phyloP scores from a whole-genome alignment of 225 moss, liverwort and hornwort species.

The Lunularia cruciata region DNA sequence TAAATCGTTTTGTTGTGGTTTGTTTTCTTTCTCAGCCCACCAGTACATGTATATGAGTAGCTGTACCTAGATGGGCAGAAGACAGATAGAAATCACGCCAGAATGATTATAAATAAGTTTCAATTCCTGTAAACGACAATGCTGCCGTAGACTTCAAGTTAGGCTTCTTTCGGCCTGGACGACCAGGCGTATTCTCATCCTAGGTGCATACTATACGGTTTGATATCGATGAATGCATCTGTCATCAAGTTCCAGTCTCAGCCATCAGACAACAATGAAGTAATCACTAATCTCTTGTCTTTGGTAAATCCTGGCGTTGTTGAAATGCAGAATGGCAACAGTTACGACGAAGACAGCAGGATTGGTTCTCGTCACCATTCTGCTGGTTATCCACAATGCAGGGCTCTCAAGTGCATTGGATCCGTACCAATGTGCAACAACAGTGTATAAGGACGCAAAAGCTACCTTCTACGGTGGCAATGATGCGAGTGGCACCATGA shows the following conservation, averaged over 20 bases:
- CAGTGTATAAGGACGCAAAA: conserved; percentile 12
- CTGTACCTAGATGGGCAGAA: no score
- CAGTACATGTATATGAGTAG: no score
- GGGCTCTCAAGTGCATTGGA: conserved; percentile 1
- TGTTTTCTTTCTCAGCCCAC: no score
- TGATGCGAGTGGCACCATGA: conserved; percentile 20
- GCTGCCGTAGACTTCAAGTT: no score
- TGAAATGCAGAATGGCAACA: conserved; percentile 7
- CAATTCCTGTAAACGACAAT: no score
- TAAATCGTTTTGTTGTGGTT: no score
- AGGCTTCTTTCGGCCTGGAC: no score
- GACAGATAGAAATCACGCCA: no score
- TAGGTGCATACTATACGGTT: no score
- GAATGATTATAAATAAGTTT: no score
- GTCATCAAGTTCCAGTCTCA: not conserved
- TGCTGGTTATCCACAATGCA: not conserved
- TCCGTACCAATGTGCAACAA: not conserved
- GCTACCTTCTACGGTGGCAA: conserved; percentile 21
- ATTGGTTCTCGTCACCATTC: not conserved
- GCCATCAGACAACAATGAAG: not conserved
- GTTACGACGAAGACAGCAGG: not conserved
- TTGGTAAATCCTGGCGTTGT: not conserved
- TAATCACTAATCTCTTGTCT: not conserved
- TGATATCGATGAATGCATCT: not conserved
- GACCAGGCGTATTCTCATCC: no score